These are phyloP conservation scores for Rutstroemia sp. DNA, from an alignment of 2,329 filamentous ascomycete species.

Conservation along the genomic window DNA sequence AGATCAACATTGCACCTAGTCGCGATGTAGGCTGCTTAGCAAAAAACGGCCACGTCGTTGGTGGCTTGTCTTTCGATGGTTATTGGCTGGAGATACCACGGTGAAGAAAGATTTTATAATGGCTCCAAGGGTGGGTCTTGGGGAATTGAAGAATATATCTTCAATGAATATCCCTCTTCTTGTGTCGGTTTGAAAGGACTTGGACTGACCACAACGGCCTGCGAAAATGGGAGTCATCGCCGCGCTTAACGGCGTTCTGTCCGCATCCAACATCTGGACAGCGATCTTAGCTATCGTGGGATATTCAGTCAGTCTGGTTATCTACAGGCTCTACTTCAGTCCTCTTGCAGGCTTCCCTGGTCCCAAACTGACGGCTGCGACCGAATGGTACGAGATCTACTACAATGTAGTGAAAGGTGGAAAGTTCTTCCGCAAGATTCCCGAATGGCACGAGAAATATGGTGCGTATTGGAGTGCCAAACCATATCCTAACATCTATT, in stretches of 20 bases:
- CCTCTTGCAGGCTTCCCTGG: constrained; percentile 29
- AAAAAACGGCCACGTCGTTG: no score
- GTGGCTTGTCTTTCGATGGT: no score
- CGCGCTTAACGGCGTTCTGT: neutral
- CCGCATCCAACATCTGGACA: neutral
- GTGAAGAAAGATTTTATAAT: no score
- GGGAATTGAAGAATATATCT: no score
- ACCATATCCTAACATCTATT: no score
- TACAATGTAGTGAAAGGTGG: constrained; percentile 35
- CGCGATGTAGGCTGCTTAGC: no score
- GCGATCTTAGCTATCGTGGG: neutral
- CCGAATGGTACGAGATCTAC: constrained; percentile 30
- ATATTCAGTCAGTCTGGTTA: constrained; percentile 3
- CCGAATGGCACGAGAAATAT: constrained; percentile 36
- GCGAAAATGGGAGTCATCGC: neutral
- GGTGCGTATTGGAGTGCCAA: constrained; percentile 9
- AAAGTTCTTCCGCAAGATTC: constrained; percentile 36
- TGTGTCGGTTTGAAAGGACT: no score
- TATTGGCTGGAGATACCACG: no score
- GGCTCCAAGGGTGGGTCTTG: no score
- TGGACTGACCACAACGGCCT: no score
- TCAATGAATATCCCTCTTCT: no score
- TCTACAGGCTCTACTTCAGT: constrained; percentile 30
- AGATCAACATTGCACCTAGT: no score
- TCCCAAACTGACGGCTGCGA: constrained; percentile 29